Percentiles rank a stretch among this genome's conserved stretches.
Evolutionary conservation across 805 yeast species (phyloP).

Genomic region (Ogataea saltuana): DNA sequence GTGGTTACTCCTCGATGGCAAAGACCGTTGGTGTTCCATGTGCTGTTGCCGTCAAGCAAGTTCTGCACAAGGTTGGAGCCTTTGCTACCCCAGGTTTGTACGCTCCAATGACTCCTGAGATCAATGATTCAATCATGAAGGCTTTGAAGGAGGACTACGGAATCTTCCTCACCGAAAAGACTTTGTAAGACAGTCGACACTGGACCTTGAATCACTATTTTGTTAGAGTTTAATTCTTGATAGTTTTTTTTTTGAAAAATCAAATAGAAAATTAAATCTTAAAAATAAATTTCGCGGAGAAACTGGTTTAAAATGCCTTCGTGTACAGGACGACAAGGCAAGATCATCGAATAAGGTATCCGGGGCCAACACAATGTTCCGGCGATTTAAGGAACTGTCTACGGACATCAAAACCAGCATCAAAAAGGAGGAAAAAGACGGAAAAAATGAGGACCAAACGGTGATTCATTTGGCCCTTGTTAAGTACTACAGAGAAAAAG

Average conservation of each 20-base stretch:
- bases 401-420: conserved; percentile 23
- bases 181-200: conserved; percentile 42
- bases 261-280: no score
- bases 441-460: conserved; percentile 36
- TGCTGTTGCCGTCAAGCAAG: conserved; percentile 89
- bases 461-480: conserved; percentile 35
- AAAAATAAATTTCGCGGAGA: no score
- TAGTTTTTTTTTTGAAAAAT: no score
- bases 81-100: conserved; percentile 76
- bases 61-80: conserved; percentile 66
- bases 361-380: conserved; percentile 19
- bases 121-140: conserved; percentile 88
- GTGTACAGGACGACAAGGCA: no score
- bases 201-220: no score
- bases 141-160: conserved; percentile 87
- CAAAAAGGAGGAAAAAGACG: conserved; percentile 38
- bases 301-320: no score
- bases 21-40: conserved; percentile 98
- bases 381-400: conserved; percentile 24
- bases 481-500: conserved; percentile 27
- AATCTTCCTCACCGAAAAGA: conserved; percentile 86
- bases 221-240: no score
- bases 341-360: no score
- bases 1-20: conserved; percentile 98
- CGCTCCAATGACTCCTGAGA: conserved; percentile 91